These are phyloP conservation scores for Raffaelea albimanens DNA, from an alignment of 2,329 filamentous ascomycete genomes.

Conservation along the genomic window DNA sequence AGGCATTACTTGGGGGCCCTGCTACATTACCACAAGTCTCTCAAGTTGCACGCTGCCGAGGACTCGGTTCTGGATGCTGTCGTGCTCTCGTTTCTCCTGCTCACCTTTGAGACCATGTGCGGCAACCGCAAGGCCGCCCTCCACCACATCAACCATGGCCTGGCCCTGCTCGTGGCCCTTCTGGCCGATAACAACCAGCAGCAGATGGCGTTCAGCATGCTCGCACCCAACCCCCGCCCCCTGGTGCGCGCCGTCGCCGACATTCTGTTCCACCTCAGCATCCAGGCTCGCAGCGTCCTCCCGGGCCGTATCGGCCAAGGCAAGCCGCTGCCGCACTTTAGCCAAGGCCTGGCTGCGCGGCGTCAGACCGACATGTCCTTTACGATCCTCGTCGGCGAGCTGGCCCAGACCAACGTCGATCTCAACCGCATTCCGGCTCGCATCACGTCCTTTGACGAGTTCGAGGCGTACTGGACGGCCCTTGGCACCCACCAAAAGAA, in stretches of 20 bases:
- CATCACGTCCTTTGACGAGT: constrained; percentile 17
- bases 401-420: constrained; percentile 7
- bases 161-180: constrained; percentile 22
- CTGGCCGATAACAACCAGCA: constrained; percentile 13
- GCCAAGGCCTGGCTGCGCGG: constrained; percentile 11
- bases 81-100: constrained; percentile 25
- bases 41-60: constrained; percentile 19
- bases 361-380: constrained; percentile 19
- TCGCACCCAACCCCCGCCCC: constrained; percentile 18
- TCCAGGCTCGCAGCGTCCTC: constrained; percentile 16
- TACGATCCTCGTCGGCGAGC: constrained; percentile 15
- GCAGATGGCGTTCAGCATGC: constrained; percentile 4
- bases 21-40: constrained; percentile 22
- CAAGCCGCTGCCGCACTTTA: constrained; percentile 16
- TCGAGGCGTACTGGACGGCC: constrained; percentile 14
- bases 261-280: constrained; percentile 14
- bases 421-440: constrained; percentile 12
- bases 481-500: constrained; percentile 4
- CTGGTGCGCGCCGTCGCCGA: constrained; percentile 16
- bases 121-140: constrained; percentile 22
- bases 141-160: constrained; percentile 24
- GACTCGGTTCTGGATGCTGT: constrained; percentile 21
- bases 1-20: constrained; percentile 21
- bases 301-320: constrained; percentile 13
- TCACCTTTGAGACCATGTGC: constrained; percentile 25